Percentiles rank a stretch among this genome's conserved stretches.
Conservation (phyloP, 371 early-diverging fungal genomes). For the Nematocida homosporus region DNA sequence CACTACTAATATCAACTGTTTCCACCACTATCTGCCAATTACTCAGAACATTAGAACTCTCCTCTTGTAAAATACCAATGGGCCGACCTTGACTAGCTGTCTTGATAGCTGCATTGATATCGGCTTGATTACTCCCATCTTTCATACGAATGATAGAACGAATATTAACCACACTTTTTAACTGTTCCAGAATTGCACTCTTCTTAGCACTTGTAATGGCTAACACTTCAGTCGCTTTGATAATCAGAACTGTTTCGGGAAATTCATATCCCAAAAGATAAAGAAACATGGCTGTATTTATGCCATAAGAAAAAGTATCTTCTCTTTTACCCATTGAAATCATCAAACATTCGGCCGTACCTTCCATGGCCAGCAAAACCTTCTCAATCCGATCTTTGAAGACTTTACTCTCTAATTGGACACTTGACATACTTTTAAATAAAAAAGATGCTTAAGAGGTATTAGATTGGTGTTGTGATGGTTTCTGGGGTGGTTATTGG, state of each 20-base stretch:
- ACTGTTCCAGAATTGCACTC: conserved; percentile 67
- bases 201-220: conserved; percentile 77
- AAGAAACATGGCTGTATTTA: conserved; percentile 71
- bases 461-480: no score
- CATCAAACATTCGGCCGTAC: conserved; percentile 50
- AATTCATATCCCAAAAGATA: conserved; percentile 90
- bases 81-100: conserved; percentile 21
- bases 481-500: no score
- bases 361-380: conserved; percentile 21
- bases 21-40: conserved; percentile 37
- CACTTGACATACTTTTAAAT: conserved; percentile 13
- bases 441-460: conserved; percentile 14
- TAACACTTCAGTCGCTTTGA: conserved; percentile 74
- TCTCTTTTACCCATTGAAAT: conserved; percentile 65
- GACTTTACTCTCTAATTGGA: conserved; percentile 39
- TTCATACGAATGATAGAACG: conserved; percentile 56
- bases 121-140: conserved; percentile 54
- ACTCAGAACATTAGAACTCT: conserved; percentile 54
- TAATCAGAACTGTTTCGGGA: conserved; percentile 75
- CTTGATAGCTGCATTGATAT: conserved; percentile 43
- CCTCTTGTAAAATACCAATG: conserved; percentile 57
- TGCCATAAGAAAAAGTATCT: conserved; percentile 62
- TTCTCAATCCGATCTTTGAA: conserved; percentile 53
- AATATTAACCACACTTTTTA: conserved; percentile 15
- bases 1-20: conserved; percentile 45